A percentile compares a stretch with the other conserved stretches of the same genome.
These are phyloP conservation scores for Pichia eremophila DNA, from an alignment of 805 yeast species.

Conservation along the genomic window DNA sequence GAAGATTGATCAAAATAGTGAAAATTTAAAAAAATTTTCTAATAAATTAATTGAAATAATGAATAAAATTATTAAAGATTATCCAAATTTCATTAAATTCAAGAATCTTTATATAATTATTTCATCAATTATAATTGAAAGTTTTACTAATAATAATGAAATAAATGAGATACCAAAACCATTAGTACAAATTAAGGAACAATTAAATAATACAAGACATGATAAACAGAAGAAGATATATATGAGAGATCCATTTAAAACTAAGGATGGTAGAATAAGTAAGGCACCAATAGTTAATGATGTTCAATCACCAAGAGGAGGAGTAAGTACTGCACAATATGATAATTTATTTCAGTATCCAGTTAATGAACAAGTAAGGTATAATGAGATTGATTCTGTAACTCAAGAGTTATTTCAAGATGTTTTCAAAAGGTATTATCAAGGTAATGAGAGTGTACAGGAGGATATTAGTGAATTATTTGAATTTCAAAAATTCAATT, in stretches of 20 bases:
- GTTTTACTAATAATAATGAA: slow-evolving; percentile 4
- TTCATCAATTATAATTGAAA: slow-evolving; percentile 13
- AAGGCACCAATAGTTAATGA: not conserved
- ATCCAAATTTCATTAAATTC: slow-evolving; percentile 14
- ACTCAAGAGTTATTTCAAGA: slow-evolving; percentile 20
- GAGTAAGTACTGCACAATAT: too few relatives aligned
- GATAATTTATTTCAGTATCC: too few relatives aligned
- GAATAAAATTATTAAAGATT: slow-evolving; percentile 13
- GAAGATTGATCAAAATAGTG: slow-evolving; percentile 14
- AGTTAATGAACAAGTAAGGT: too few relatives aligned
- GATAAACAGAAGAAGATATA: not conserved
- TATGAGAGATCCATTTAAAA: not conserved
- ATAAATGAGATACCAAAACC: not conserved
- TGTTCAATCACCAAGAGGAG: not conserved
- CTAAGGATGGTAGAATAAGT: not conserved
- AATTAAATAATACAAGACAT: not conserved
- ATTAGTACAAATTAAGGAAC: not conserved
- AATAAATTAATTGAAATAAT: slow-evolving; percentile 8
- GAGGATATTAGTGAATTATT: slow-evolving; percentile 2
- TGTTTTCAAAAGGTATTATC: slow-evolving; percentile 17
- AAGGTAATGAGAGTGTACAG: slow-evolving; percentile 9
- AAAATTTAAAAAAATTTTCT: slow-evolving; percentile 11
- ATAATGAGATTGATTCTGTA: not conserved
- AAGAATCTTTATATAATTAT: slow-evolving; percentile 14
- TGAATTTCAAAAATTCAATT: slow-evolving; percentile 5